Evolutionary conservation across 306 rosid genomes (phyloP), one percentile per base, ranked within the genome.

Genomic region (Prinsepia uniflora): DNA sequence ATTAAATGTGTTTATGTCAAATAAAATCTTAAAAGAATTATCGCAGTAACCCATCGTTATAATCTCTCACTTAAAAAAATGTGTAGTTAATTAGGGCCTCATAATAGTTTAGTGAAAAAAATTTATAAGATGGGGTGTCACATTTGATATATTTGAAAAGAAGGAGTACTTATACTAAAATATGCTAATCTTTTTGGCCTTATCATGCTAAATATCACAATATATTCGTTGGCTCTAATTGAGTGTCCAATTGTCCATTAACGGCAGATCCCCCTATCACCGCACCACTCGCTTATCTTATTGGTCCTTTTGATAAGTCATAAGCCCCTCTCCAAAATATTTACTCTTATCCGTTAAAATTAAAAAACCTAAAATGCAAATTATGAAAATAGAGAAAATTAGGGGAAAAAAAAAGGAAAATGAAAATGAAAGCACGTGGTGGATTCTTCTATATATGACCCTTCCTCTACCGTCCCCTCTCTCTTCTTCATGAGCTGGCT

Each of bases 261-360:
- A 76, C 65, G 70, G 85, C 84, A 55, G 74, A 74, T 11, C 49
- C 11, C 17, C 90, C 78, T 84, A 88, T 84, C 86, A 59, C 13
- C 66, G 46, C 68, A 68, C 61, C 75, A 36, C 67, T 2, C 0
- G 56, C 86, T 81, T 83, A 79, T 85, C 89, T 62, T 6, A 79
- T 75, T 79, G 84, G 82, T 30, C 74, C 76, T 56, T 56, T 62
- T 78, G 81, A 80, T 75, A 82, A 80, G 85, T 17, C 79, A 0
- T 19, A 0, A 17, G 36, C 62, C 36, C 4, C 36, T 24, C 36
- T 30, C 36, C 36, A 30, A 30, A 30, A 30, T 30, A 30, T 20
- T 55, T 20, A 55, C 61, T 20, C 62, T 49, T 48, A 46, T 63
- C 45, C 58, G 19, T 7, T 11, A 9, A 20, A 44, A 24, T 24